phyloP scores from a whole-genome alignment of 2,329 filamentous ascomycete species.

The Pestalotiopsis sp. region DNA sequence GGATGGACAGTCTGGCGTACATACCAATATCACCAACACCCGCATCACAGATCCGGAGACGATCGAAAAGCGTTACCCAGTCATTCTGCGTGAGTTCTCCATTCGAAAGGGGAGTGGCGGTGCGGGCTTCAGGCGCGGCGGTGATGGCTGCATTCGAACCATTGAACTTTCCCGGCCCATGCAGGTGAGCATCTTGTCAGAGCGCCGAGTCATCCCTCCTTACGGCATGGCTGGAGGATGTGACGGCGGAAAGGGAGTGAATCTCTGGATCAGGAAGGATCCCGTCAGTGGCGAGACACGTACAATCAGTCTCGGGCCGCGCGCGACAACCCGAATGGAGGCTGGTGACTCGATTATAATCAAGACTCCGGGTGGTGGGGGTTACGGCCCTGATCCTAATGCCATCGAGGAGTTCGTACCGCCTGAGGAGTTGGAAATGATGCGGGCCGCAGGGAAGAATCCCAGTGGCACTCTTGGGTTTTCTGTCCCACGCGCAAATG shows the following conservation, averaged over 20 bases:
- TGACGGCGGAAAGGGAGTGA: conserved; percentile 66
- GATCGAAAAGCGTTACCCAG: conserved; percentile 72
- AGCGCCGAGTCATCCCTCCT: conserved; percentile 69
- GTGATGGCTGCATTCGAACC: conserved; percentile 69
- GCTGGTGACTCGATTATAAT: conserved; percentile 38
- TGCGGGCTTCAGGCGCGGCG: conserved; percentile 60
- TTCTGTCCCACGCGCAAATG: not conserved
- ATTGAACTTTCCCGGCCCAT: conserved; percentile 74
- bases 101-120: conserved; percentile 61
- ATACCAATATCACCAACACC: conserved; percentile 77
- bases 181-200: conserved; percentile 70
- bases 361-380: conserved; percentile 38
- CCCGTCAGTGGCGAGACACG: conserved; percentile 25
- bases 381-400: conserved; percentile 21
- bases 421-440: not conserved
- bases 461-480: not conserved
- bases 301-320: conserved; percentile 34
- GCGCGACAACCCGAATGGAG: conserved; percentile 33
- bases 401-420: not conserved
- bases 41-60: conserved; percentile 73
- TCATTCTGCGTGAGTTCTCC: conserved; percentile 65
- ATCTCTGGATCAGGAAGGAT: conserved; percentile 38
- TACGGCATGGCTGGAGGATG: conserved; percentile 73
- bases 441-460: not conserved
- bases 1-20: conserved; percentile 68